Conservation (phyloP, 116 monocot genomes). For the Trichopus zeylanicus region DNA sequence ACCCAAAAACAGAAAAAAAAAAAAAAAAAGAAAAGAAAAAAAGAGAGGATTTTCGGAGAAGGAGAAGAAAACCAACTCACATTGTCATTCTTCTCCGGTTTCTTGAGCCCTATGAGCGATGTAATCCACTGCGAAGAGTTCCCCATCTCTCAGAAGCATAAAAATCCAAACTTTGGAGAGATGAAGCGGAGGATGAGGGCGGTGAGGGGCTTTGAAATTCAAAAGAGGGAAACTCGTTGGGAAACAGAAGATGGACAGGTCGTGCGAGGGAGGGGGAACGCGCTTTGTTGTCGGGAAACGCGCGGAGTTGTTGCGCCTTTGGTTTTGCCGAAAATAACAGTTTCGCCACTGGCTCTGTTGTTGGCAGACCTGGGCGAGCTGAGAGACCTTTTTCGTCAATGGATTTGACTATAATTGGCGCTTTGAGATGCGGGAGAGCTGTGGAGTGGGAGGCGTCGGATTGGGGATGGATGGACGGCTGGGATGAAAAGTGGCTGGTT, state of each 20-base stretch:
- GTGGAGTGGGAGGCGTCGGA: too few species aligned
- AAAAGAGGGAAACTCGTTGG: constrained; percentile 6
- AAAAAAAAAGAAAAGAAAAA: background rate
- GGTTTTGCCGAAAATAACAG: background rate
- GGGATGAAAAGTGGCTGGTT: too few species aligned
- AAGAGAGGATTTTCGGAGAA: background rate
- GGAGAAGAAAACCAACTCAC: background rate
- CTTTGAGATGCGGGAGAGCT: too few species aligned
- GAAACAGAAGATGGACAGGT: background rate
- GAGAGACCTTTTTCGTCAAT: too few species aligned
- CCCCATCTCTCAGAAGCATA: constrained; percentile 36
- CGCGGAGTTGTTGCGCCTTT: background rate
- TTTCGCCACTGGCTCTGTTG: too few species aligned
- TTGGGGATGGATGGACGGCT: too few species aligned
- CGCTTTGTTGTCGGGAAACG: background rate
- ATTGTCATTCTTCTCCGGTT: constrained; percentile 29
- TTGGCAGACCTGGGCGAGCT: too few species aligned
- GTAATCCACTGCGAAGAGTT: constrained; percentile 79
- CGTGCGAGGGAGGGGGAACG: background rate
- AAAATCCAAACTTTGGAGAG: constrained; percentile 10
- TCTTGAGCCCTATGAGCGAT: constrained; percentile 42
- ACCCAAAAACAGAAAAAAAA: too few species aligned
- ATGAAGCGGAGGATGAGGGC: background rate
- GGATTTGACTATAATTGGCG: too few species aligned
- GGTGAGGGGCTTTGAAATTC: constrained; percentile 19